phyloP scores from a whole-genome alignment of 1,284 basidiomycete genomes.

The Sporisorium exsertum region DNA sequence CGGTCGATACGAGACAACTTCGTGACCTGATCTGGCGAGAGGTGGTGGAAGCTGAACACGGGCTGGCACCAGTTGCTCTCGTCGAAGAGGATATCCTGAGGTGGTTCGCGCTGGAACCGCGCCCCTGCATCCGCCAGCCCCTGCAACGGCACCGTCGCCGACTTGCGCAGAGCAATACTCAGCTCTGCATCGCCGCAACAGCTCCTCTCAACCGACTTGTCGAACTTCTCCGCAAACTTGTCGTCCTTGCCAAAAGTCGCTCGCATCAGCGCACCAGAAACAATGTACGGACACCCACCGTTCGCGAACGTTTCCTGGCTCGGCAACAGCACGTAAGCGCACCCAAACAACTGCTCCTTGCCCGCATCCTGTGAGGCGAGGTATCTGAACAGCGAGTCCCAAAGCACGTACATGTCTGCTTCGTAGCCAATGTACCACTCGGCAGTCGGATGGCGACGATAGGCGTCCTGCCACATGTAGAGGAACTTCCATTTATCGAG shows the following conservation, averaged over 20 bases:
- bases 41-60: conserved; percentile 34
- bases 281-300: conserved; percentile 34
- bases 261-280: conserved; percentile 41
- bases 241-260: conserved; percentile 25
- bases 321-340: conserved; percentile 10
- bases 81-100: conserved; percentile 25
- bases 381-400: conserved; percentile 35
- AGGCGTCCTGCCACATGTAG: conserved; percentile 48
- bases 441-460: conserved; percentile 10
- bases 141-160: conserved; percentile 12
- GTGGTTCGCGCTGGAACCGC: conserved; percentile 23
- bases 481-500: conserved; percentile 46
- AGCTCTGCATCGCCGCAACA: conserved; percentile 49
- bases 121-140: conserved; percentile 15
- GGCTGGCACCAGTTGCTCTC: conserved; percentile 32
- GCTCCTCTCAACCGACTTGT: conserved; percentile 13
- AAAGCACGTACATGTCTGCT: conserved; percentile 36
- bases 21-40: conserved; percentile 19
- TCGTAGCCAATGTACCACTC: conserved; percentile 51
- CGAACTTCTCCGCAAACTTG: conserved; percentile 24
- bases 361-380: conserved; percentile 12
- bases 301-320: conserved; percentile 38
- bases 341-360: conserved; percentile 31
- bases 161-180: conserved; percentile 28
- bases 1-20: conserved; percentile 9